Conservation (phyloP, 495 filamentous ascomycete species). For the Cercophora sp. region DNA sequence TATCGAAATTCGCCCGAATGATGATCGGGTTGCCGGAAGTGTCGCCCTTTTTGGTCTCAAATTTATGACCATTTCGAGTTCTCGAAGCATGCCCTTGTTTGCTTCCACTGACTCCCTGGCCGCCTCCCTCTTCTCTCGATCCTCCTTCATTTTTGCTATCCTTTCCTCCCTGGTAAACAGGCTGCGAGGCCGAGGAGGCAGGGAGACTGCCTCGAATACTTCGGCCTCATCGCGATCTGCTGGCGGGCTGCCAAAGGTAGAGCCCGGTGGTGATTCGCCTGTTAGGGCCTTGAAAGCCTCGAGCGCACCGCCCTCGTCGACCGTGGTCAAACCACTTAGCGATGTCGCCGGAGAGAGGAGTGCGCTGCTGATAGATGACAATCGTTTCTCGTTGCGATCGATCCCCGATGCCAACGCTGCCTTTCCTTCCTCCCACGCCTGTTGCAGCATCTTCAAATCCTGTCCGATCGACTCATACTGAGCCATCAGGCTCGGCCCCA, state of each 20-base stretch:
- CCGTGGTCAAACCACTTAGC: conserved; percentile 77
- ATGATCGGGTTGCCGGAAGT: conserved; percentile 18
- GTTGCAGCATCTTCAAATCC: conserved; percentile 75
- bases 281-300: conserved; percentile 74
- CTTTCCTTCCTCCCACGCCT: conserved; percentile 89
- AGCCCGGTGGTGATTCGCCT: conserved; percentile 52
- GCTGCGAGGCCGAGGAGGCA: conserved; percentile 72
- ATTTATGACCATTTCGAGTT: conserved; percentile 84
- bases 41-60: conserved; percentile 52
- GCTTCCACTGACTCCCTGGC: conserved; percentile 70
- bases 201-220: conserved; percentile 83
- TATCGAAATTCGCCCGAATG: conserved; percentile 29
- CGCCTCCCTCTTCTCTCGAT: conserved; percentile 65
- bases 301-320: conserved; percentile 65
- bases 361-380: conserved; percentile 67
- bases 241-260: conserved; percentile 23
- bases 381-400: conserved; percentile 63
- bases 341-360: conserved; percentile 74
- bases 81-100: conserved; percentile 81
- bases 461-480: conserved; percentile 94
- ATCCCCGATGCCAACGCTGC: conserved; percentile 68
- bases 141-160: conserved; percentile 82
- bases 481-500: conserved; percentile 69
- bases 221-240: conserved; percentile 60
- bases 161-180: conserved; percentile 82